Evolutionary conservation across 129 eudicot genomes (phyloP).

Genomic region (Glebionis coronaria): DNA sequence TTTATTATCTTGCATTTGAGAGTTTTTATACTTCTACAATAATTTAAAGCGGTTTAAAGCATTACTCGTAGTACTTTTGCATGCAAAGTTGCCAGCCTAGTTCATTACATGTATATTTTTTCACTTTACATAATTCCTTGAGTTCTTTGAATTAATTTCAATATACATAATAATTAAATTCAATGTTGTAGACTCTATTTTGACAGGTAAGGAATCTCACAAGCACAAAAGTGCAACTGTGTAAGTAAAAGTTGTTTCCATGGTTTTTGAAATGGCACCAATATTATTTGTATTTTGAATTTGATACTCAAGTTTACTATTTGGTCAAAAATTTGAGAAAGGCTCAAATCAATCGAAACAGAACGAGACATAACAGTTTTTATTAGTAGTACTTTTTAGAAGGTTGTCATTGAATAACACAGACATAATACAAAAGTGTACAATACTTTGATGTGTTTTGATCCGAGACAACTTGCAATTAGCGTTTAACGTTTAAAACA

Average conservation of each 20-base stretch:
- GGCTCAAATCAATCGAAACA: no score
- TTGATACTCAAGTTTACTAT: not conserved
- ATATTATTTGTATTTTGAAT: not conserved
- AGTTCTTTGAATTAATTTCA: constrained; percentile 7
- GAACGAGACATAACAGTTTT: no score
- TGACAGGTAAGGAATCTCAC: not conserved
- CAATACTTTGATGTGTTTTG: no score
- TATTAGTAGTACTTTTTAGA: no score
- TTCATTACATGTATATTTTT: not conserved
- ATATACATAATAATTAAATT: constrained; percentile 3
- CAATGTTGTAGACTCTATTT: not conserved
- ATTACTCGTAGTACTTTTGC: constrained; percentile 26
- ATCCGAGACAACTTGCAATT: no score
- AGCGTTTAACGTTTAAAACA: no score
- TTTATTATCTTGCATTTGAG: not conserved
- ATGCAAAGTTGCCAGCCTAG: constrained; percentile 21
- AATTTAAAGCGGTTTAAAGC: constrained; percentile 1
- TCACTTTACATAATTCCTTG: constrained; percentile 17
- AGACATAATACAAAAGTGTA: no score
- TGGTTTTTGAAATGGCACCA: not conserved
- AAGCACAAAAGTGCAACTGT: constrained; percentile 6
- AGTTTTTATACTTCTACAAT: not conserved
- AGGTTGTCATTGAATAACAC: no score
- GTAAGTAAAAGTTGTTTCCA: constrained; percentile 1
- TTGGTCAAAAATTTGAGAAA: no score